phyloP scores from a whole-genome alignment of 2,329 filamentous ascomycete species.

The Microsporum ferrugineum region DNA sequence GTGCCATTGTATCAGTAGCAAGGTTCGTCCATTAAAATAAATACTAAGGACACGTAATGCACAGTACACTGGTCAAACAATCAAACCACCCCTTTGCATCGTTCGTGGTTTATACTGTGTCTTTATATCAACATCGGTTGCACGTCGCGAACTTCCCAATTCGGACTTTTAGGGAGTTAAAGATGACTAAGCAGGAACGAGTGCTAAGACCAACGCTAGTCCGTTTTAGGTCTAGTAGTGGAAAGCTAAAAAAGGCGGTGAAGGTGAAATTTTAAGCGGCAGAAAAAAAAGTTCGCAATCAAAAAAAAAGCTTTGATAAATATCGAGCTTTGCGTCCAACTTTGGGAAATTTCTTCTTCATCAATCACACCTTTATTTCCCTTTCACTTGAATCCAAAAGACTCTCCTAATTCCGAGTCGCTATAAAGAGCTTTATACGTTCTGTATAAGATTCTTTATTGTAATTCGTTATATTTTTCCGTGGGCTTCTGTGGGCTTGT shows the following conservation, averaged over 20 bases:
- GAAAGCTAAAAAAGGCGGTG: conserved; percentile 21
- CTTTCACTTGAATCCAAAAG: conserved; percentile 13
- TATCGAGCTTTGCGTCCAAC: background rate
- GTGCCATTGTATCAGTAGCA: conserved; percentile 1
- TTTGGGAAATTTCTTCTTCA: background rate
- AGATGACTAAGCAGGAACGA: background rate
- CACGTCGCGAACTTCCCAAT: background rate
- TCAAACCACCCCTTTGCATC: background rate
- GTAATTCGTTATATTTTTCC: conserved; percentile 17
- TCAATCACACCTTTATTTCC: background rate
- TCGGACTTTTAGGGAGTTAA: background rate
- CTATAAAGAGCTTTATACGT: background rate
- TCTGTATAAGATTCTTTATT: conserved; percentile 16
- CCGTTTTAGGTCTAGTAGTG: background rate
- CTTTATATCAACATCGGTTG: background rate
- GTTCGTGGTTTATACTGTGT: background rate
- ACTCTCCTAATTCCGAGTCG: conserved; percentile 23
- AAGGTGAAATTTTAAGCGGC: conserved; percentile 3
- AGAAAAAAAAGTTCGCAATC: conserved; percentile 15
- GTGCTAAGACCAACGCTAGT: background rate
- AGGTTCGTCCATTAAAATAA: background rate
- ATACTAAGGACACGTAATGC: background rate
- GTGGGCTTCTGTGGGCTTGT: conserved; percentile 34
- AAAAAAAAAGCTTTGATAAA: conserved; percentile 6
- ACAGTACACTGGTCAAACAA: background rate